Evolutionary conservation across 768 basidiomycete genomes (phyloP).

Genomic region (Auricularia cornea): DNA sequence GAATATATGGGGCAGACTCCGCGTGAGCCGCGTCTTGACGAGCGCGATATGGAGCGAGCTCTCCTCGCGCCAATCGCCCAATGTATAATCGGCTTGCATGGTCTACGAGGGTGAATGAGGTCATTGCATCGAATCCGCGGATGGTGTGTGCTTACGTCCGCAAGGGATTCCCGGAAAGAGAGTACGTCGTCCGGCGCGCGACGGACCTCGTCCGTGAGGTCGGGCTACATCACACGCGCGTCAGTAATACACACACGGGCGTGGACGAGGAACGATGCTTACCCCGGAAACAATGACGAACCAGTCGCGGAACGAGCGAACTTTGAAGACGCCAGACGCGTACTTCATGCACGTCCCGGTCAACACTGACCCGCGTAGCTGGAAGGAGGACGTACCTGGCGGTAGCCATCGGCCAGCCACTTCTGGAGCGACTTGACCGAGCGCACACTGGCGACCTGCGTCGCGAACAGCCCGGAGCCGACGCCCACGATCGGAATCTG

Average conservation of each 20-base stretch:
- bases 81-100: conserved; percentile 2
- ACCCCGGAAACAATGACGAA: conserved; percentile 27
- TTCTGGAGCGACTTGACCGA: background rate
- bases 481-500: background rate
- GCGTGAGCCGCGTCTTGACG: conserved; percentile 10
- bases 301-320: conserved; percentile 38
- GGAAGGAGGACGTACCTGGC: conserved; percentile 18
- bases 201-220: conserved; percentile 17
- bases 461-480: background rate
- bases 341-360: no score
- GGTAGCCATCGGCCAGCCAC: conserved; percentile 23
- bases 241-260: background rate
- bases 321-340: conserved; percentile 29
- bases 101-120: background rate
- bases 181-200: conserved; percentile 13
- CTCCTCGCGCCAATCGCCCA: conserved; percentile 4
- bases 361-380: no score
- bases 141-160: background rate
- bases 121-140: background rate
- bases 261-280: background rate
- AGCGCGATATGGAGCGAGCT: conserved; percentile 9
- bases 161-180: conserved; percentile 5
- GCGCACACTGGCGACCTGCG: background rate
- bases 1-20: conserved; percentile 6
- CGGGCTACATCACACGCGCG: background rate